These are phyloP conservation scores for Phytophthora fragariaefolia DNA, from an alignment of 352 stramenopile genomes.

Conservation along the genomic window DNA sequence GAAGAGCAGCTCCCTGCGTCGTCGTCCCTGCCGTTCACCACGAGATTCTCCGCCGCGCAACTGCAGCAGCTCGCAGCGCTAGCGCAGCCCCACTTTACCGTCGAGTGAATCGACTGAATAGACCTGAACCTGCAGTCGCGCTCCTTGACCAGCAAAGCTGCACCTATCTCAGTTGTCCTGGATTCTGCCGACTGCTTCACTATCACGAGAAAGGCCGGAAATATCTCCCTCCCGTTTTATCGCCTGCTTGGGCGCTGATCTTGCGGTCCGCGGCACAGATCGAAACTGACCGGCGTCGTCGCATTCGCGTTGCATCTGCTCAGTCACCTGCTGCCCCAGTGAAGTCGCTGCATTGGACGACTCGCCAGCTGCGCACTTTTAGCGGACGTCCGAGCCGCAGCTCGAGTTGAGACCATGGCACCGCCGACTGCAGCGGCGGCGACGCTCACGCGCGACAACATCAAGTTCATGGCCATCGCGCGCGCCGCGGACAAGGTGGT, in stretches of 20 bases:
- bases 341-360: constrained; percentile 20
- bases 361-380: no score
- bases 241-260: neutral
- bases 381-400: no score
- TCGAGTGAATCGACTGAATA: constrained; percentile 37
- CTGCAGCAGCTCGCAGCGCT: constrained; percentile 45
- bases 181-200: constrained; percentile 23
- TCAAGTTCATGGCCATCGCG: constrained; percentile 87
- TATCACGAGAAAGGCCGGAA: constrained; percentile 35
- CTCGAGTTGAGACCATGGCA: constrained; percentile 16
- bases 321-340: no score
- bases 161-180: constrained; percentile 8
- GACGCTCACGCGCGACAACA: constrained; percentile 77
- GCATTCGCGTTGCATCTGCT: constrained; percentile 11
- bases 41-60: constrained; percentile 45
- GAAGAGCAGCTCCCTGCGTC: constrained; percentile 62
- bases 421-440: constrained; percentile 26
- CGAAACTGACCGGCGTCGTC: constrained; percentile 3
- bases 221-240: constrained; percentile 29
- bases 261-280: no score
- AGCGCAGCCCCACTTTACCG: constrained; percentile 44
- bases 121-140: constrained; percentile 8
- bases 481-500: constrained; percentile 84
- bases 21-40: constrained; percentile 42
- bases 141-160: neutral